These are phyloP conservation scores for Blastobotrys petasosporus DNA, from an alignment of 1,139 yeast species.

Conservation along the genomic window DNA sequence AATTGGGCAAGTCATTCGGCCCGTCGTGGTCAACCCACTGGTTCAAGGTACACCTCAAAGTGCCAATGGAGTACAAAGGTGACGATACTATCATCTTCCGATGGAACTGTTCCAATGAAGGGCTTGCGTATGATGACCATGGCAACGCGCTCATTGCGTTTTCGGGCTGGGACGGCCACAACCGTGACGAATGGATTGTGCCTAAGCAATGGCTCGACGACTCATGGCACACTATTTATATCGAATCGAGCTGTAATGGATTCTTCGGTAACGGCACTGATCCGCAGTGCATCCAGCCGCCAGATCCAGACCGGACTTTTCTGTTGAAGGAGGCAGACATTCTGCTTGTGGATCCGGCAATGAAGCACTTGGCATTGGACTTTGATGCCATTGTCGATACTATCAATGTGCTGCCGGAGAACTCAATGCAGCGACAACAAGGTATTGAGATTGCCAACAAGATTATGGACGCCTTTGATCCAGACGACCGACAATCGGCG, in stretches of 20 bases:
- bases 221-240: constrained; percentile 50
- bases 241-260: constrained; percentile 90
- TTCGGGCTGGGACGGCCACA: constrained; percentile 55
- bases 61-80: constrained; percentile 47
- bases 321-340: constrained; percentile 57
- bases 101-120: constrained; percentile 87
- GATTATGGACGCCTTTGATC: constrained; percentile 64
- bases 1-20: constrained; percentile 72
- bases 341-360: constrained; percentile 62
- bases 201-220: constrained; percentile 50
- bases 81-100: constrained; percentile 54
- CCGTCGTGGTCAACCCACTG: constrained; percentile 98
- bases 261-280: constrained; percentile 80
- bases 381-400: constrained; percentile 88
- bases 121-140: constrained; percentile 58
- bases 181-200: constrained; percentile 69
- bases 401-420: constrained; percentile 72
- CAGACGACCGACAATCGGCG: constrained; percentile 48
- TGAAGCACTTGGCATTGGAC: constrained; percentile 77
- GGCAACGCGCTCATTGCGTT: constrained; percentile 78
- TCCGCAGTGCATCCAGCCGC: constrained; percentile 37
- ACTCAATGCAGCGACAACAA: constrained; percentile 73
- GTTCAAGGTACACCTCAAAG: constrained; percentile 62
- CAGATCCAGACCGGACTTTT: constrained; percentile 45
- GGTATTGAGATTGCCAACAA: constrained; percentile 72